These are phyloP conservation scores for Triticum urartu DNA, from an alignment of 176 grass and related monocot genomes.

Conservation along the genomic window DNA sequence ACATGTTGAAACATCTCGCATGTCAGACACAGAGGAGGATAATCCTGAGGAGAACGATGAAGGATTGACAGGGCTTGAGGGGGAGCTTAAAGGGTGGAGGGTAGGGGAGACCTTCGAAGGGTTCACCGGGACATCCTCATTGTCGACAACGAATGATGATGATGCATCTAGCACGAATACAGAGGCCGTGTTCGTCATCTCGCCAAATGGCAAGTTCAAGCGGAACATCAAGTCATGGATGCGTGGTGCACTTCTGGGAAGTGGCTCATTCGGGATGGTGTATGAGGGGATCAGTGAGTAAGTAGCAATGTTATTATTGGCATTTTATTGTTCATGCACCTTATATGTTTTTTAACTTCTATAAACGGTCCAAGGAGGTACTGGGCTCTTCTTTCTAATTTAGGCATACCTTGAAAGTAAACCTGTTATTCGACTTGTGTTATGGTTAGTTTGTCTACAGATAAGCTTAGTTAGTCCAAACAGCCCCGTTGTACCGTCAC, in stretches of 20 bases:
- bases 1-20: not conserved
- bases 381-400: not conserved
- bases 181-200: conserved; percentile 75
- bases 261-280: conserved; percentile 83
- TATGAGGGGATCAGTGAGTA: conserved; percentile 99
- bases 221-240: conserved; percentile 80
- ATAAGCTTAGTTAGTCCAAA: conserved; percentile 18
- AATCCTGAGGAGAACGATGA: conserved; percentile 41
- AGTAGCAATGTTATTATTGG: conserved; percentile 40
- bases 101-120: conserved; percentile 76
- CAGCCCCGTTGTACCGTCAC: not conserved
- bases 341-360: not conserved
- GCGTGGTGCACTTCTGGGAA: conserved; percentile 71
- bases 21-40: conserved; percentile 43
- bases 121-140: conserved; percentile 73
- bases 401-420: not conserved
- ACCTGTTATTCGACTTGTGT: not conserved
- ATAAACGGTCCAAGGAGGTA: not conserved
- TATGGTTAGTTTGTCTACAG: conserved; percentile 10
- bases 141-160: conserved; percentile 85
- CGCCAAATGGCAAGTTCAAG: conserved; percentile 83
- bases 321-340: not conserved
- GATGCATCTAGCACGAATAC: conserved; percentile 86
- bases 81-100: conserved; percentile 48
- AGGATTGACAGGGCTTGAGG: conserved; percentile 31